A percentile compares a stretch with the other conserved stretches of the same genome.
These are phyloP conservation scores for Penicillium nordicum DNA, from an alignment of 2,329 filamentous ascomycete genomes.

Conservation along the genomic window DNA sequence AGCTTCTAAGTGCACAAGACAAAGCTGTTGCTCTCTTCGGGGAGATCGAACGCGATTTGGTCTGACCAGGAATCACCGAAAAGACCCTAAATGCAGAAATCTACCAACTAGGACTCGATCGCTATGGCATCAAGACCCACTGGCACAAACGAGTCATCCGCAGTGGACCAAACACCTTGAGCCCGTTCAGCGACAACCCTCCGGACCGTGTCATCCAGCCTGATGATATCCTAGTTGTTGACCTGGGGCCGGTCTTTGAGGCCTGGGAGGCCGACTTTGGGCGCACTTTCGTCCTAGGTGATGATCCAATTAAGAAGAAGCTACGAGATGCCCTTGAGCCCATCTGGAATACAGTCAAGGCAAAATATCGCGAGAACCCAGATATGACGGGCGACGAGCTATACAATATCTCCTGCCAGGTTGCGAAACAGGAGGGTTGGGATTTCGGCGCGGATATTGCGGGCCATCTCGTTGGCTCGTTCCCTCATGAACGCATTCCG, in stretches of 20 bases:
- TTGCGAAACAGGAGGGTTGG: slow-evolving; percentile 43
- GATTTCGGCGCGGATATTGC: slow-evolving; percentile 46
- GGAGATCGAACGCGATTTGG: slow-evolving; percentile 46
- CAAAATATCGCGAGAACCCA: slow-evolving; percentile 36
- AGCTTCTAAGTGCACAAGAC: slow-evolving; percentile 46
- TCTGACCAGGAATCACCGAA: slow-evolving; percentile 50
- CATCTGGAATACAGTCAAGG: slow-evolving; percentile 47
- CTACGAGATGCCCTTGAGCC: slow-evolving; percentile 49
- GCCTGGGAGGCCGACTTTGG: slow-evolving; percentile 55
- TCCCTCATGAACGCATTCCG: slow-evolving; percentile 52
- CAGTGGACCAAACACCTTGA: slow-evolving; percentile 50
- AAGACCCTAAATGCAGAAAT: slow-evolving; percentile 49
- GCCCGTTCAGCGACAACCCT: slow-evolving; percentile 50
- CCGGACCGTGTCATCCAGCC: slow-evolving; percentile 48
- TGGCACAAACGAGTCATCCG: slow-evolving; percentile 55
- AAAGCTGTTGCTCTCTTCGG: slow-evolving; percentile 48
- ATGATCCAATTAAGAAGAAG: slow-evolving; percentile 45
- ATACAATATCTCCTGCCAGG: slow-evolving; percentile 43
- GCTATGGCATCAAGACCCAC: slow-evolving; percentile 47
- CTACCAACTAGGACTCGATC: slow-evolving; percentile 43
- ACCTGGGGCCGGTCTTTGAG: slow-evolving; percentile 53
- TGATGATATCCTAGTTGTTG: slow-evolving; percentile 53
- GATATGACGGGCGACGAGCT: slow-evolving; percentile 50
- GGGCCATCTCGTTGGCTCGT: slow-evolving; percentile 52
- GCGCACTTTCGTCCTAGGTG: slow-evolving; percentile 51